These are phyloP conservation scores for Sphagnum magellanicum DNA, from an alignment of 228 moss, liverwort and hornwort species.

Conservation along the genomic window DNA sequence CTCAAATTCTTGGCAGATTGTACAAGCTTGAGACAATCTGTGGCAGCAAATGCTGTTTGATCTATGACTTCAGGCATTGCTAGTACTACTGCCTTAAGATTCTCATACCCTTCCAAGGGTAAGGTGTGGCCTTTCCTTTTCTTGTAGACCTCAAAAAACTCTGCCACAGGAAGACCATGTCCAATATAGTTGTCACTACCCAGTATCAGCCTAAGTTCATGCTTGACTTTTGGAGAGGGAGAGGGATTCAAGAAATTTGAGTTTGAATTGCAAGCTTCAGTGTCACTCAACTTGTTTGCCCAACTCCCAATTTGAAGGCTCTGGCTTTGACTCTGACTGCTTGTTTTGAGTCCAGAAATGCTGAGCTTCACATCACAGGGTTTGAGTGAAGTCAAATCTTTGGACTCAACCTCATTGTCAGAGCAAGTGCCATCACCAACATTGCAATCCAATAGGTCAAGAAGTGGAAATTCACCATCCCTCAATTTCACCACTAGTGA, in stretches of 20 bases:
- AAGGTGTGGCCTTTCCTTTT: conserved; percentile 37
- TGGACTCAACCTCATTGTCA: neutral
- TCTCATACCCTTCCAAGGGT: conserved; percentile 12
- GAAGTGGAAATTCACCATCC: conserved; percentile 63
- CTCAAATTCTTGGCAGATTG: conserved; percentile 29
- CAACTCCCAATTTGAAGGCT: neutral
- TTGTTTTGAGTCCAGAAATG: neutral
- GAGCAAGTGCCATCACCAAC: conserved; percentile 16
- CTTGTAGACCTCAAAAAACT: conserved; percentile 52
- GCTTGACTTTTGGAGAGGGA: conserved; percentile 30
- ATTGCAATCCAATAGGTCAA: conserved; percentile 77
- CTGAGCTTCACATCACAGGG: neutral
- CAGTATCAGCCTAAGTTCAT: conserved; percentile 67
- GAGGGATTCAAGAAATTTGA: neutral
- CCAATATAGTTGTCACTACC: conserved; percentile 48
- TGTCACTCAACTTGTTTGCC: neutral
- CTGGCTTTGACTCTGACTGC: neutral
- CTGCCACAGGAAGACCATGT: conserved; percentile 42
- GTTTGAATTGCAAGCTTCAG: neutral
- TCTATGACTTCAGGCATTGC: conserved; percentile 34
- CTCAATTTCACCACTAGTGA: conserved; percentile 55
- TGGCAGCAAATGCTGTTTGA: conserved; percentile 18
- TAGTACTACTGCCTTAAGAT: conserved; percentile 25
- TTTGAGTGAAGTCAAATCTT: no score
- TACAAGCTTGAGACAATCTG: conserved; percentile 8